Percentiles rank a stretch among this genome's conserved stretches.
These are phyloP conservation scores for Fagus sylvatica DNA, from an alignment of 306 rosid species.

Conservation along the genomic window DNA sequence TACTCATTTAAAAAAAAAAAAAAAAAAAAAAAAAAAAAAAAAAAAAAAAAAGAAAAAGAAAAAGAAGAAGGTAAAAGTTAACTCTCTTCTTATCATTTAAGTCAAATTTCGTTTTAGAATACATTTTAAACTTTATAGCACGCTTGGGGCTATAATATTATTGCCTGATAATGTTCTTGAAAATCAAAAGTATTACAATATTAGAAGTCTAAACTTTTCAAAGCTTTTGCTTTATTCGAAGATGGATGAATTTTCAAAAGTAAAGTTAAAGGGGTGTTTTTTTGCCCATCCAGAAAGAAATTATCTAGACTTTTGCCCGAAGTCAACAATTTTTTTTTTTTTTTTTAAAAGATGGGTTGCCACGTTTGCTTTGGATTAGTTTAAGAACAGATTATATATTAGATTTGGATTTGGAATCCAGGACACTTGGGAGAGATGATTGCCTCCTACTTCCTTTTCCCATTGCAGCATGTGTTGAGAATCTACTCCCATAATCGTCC, in stretches of 20 bases:
- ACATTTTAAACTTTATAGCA: too few species aligned
- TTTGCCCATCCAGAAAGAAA: background rate
- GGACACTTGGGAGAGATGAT: slow-evolving; percentile 46
- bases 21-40: too few species aligned
- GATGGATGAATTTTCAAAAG: slow-evolving; percentile 9
- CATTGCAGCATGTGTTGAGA: slow-evolving; percentile 40
- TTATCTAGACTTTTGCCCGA: slow-evolving; percentile 20
- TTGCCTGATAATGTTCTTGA: background rate
- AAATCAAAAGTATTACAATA: background rate
- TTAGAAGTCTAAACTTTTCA: background rate
- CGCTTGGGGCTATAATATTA: background rate
- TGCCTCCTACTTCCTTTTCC: slow-evolving; percentile 19
- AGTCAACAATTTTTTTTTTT: slow-evolving; percentile 22
- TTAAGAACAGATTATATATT: slow-evolving; percentile 14
- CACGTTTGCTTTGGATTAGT: slow-evolving; percentile 22
- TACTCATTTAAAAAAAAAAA: too few species aligned
- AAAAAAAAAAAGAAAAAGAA: too few species aligned
- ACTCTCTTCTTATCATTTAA: background rate
- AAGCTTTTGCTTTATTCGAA: background rate
- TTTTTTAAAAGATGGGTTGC: slow-evolving; percentile 7
- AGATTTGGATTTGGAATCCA: slow-evolving; percentile 44
- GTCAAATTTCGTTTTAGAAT: background rate
- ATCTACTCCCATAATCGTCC: slow-evolving; percentile 29
- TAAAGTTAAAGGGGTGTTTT: slow-evolving; percentile 4
- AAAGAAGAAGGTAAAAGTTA: too few species aligned